phyloP scores from a whole-genome alignment of 768 basidiomycete genomes.

The Naganishia vaughanmartiniae region DNA sequence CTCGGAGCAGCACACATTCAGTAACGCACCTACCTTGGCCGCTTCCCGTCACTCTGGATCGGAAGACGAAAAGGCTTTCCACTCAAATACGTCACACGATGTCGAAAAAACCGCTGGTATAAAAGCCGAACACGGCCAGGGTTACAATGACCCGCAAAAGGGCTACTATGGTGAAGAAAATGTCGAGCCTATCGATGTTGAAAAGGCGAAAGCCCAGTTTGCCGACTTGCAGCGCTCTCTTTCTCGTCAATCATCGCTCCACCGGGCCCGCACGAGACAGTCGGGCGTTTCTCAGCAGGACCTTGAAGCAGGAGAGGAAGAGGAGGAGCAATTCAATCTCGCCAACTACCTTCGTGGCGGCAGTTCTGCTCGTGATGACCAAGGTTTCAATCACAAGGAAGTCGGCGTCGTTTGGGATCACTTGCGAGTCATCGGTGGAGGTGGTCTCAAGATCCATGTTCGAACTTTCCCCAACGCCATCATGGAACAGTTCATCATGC shows the following conservation, averaged over 20 bases:
- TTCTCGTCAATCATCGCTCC: constrained; percentile 28
- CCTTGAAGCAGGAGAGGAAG: constrained; percentile 23
- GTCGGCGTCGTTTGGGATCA: constrained; percentile 49
- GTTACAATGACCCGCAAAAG: background rate
- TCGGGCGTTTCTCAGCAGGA: constrained; percentile 19
- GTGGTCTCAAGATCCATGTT: constrained; percentile 54
- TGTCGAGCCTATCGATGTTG: constrained; percentile 25
- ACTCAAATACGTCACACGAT: background rate
- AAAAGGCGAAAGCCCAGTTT: constrained; percentile 31
- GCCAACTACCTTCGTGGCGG: constrained; percentile 43
- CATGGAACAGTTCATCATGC: constrained; percentile 58
- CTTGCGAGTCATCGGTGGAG: constrained; percentile 52
- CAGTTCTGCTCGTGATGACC: constrained; percentile 40
- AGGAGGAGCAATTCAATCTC: constrained; percentile 33
- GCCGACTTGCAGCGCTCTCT: constrained; percentile 24
- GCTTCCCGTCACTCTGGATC: constrained; percentile 26
- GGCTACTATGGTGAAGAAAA: constrained; percentile 25
- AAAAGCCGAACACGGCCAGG: constrained; percentile 11
- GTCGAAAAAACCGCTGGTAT: constrained; percentile 21
- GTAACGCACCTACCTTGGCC: constrained; percentile 27
- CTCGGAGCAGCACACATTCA: constrained; percentile 20
- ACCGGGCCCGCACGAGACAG: constrained; percentile 26
- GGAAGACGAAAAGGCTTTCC: constrained; percentile 20
- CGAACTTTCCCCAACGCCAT: constrained; percentile 54
- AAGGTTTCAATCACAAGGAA: constrained; percentile 53